Percentiles rank a stretch among this genome's conserved stretches.
Conservation (phyloP, 2,329 filamentous ascomycete genomes). For the Myriangium duriaei region DNA sequence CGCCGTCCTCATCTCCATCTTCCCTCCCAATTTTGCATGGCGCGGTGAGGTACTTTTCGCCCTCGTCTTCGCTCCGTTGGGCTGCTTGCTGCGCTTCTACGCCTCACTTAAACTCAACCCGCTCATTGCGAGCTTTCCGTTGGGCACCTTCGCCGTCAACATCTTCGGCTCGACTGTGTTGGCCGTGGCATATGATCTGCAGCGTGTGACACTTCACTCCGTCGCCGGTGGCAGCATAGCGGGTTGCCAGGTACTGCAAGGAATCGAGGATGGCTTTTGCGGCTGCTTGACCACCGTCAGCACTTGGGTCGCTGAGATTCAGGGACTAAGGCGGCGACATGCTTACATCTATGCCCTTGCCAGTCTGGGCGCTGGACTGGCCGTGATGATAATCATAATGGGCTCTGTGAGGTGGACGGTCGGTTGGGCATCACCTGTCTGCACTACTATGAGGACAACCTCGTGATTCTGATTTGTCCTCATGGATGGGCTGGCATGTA, state of each 20-base stretch:
- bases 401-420: conserved; percentile 60
- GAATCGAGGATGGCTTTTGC: conserved; percentile 37
- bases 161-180: conserved; percentile 62
- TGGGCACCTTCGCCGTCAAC: conserved; percentile 80
- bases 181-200: conserved; percentile 66
- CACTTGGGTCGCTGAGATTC: conserved; percentile 36
- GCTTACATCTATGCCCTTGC: conserved; percentile 56
- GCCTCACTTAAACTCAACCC: conserved; percentile 59
- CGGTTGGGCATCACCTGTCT: conserved; percentile 27
- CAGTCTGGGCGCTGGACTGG: conserved; percentile 49
- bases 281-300: conserved; percentile 36
- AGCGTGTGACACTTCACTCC: conserved; percentile 42
- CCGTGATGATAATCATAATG: conserved; percentile 56
- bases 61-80: conserved; percentile 69
- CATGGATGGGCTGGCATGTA: too few species aligned
- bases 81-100: conserved; percentile 66
- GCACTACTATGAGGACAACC: conserved; percentile 18
- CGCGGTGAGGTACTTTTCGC: conserved; percentile 64
- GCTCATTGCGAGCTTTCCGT: conserved; percentile 53
- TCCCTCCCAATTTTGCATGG: conserved; percentile 60
- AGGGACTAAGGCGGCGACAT: conserved; percentile 30
- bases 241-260: conserved; percentile 35
- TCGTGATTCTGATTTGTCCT: too few species aligned
- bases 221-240: conserved; percentile 27
- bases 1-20: conserved; percentile 56